Conservation (phyloP, 352 stramenopile genomes). For the Plasmopara muralis region DNA sequence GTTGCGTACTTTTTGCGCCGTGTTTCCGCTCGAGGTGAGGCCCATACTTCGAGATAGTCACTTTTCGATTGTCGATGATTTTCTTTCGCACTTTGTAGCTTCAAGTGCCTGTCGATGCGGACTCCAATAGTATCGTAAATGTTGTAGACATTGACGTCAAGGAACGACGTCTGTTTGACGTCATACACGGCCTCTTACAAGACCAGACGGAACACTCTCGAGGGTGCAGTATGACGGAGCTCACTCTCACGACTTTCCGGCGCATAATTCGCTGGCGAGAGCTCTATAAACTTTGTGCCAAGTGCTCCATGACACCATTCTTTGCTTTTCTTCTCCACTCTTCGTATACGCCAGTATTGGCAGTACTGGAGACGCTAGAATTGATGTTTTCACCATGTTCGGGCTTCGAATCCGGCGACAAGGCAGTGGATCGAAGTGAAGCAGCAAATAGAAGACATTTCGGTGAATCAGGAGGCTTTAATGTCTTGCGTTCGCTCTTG, state of each 20-base stretch:
- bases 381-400: constrained; percentile 53
- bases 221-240: constrained; percentile 57
- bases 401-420: constrained; percentile 47
- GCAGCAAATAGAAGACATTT: constrained; percentile 73
- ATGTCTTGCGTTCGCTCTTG: constrained; percentile 58
- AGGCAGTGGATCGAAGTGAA: constrained; percentile 59
- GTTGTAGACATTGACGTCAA: constrained; percentile 56
- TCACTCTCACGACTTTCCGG: constrained; percentile 62
- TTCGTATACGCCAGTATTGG: constrained; percentile 43
- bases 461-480: constrained; percentile 58
- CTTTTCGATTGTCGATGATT: constrained; percentile 10
- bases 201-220: constrained; percentile 49
- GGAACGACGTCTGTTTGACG: constrained; percentile 67
- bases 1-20: constrained; percentile 63
- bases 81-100: constrained; percentile 9
- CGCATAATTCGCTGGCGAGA: constrained; percentile 74
- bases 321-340: constrained; percentile 53
- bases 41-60: constrained; percentile 1
- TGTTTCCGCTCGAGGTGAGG: constrained; percentile 65
- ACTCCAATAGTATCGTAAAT: constrained; percentile 20
- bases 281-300: constrained; percentile 71
- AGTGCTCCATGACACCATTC: constrained; percentile 80
- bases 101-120: constrained; percentile 20
- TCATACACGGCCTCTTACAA: constrained; percentile 62
- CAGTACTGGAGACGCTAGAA: constrained; percentile 58